Base-by-base conservation (phyloP, 2,329 filamentous ascomycete genomes). In the Eutypella sp. region DNA sequence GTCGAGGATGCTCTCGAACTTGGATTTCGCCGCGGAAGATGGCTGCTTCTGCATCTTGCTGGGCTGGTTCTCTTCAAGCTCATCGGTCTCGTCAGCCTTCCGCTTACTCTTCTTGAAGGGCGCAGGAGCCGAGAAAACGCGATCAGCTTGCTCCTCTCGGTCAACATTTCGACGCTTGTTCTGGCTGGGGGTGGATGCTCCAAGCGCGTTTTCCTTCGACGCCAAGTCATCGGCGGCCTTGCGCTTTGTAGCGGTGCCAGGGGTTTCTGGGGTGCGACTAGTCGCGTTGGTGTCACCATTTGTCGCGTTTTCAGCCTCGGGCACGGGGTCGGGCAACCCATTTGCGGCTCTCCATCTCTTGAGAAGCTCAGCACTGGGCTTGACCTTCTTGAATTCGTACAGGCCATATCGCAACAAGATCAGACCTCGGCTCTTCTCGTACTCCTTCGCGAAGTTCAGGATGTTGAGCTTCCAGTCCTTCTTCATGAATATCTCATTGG, bases 401-500 rank as follows among this genome's bases (percentile, higher is more conserved):
- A 82, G 70, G 2, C 78, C 79, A 50, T 82, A 82, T 40, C 78
- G 76, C 46, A 82, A 58, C 63, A 82, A 73, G 47, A 82, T 81
- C 37, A 82, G 65, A 53, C 77, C 79, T 41, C 79, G 71, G 57
- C 78, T 82, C 67, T 82, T 82, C 59, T 82, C 79, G 49, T 79
- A 82, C 59, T 82, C 79, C 59, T 81, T 82, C 33, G 79, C 78
- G 47, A 82, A 82, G 59, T 81, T 82, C 51, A 77, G 60, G 16
- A 82, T 73, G 51, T 82, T 82, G 44, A 82, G 62, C 62, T 79
- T 80, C 79, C 79, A 82, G 52, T 80, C 78, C 59, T 82, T 82
- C 58, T 73, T 76, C 16, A 65, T 58, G 47, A 82, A 82, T 15
- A 82, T 78, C 54, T 82, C 78, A 53, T 81, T 73, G 23, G 79